Percentiles rank a stretch among this genome's conserved stretches.
These are phyloP conservation scores for Melaleuca quinquenervia DNA, from an alignment of 345 rosid genomes.

Conservation along the genomic window DNA sequence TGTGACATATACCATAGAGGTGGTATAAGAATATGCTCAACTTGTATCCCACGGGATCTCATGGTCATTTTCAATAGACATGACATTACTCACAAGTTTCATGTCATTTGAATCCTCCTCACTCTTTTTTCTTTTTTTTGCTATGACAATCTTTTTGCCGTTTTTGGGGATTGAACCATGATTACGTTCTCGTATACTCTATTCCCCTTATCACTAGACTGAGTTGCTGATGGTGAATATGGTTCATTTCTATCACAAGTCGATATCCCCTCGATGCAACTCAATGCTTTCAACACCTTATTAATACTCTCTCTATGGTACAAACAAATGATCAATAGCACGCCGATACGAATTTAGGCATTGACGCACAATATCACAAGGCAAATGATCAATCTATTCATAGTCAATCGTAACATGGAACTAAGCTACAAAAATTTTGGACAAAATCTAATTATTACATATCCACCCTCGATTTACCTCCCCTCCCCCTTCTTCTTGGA, in stretches of 20 bases:
- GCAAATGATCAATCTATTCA: too few species aligned
- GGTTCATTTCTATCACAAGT: neutral
- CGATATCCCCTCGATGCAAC: neutral
- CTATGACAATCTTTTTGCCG: neutral
- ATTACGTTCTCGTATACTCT: rapidly evolving
- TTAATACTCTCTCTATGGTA: neutral
- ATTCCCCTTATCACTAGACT: neutral
- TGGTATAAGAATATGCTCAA: neutral
- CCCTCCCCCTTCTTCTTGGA: neutral
- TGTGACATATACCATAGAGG: too few species aligned
- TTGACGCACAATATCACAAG: neutral
- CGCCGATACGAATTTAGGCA: neutral
- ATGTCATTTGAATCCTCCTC: neutral
- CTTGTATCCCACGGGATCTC: neutral
- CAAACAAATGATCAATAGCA: neutral
- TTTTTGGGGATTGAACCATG: neutral
- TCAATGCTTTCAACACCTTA: neutral
- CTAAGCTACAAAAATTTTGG: neutral
- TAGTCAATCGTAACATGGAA: neutral
- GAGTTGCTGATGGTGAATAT: neutral
- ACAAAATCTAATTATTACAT: neutral
- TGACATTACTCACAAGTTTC: neutral
- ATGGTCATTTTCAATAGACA: rapidly evolving
- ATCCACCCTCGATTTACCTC: neutral
- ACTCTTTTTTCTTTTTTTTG: neutral